Conservation (phyloP, 257 asterid genomes). For the Lycium barbarum region DNA sequence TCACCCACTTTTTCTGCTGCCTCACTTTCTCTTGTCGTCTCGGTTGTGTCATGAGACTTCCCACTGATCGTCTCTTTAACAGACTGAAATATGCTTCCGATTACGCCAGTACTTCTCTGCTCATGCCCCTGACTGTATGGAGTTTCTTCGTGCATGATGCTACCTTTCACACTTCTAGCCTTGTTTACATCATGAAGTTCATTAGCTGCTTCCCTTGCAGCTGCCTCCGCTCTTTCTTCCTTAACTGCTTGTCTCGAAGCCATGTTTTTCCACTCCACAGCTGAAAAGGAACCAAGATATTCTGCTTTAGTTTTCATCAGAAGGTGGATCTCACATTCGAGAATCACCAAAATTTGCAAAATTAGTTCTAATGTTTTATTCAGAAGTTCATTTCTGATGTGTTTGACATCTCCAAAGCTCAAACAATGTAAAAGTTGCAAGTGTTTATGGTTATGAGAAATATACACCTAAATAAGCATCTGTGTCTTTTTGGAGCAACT, state of each 20-base stretch:
- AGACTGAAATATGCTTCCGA: constrained; percentile 42
- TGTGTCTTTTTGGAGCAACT: no score
- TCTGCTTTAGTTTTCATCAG: not conserved
- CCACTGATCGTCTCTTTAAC: constrained; percentile 46
- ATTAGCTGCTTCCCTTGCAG: constrained; percentile 58
- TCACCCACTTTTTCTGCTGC: constrained; percentile 11
- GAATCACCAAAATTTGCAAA: not conserved
- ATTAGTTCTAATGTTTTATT: not conserved
- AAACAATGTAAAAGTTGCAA: not conserved
- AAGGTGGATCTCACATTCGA: not conserved
- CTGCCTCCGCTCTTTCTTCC: constrained; percentile 65
- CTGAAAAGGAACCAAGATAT: not conserved
- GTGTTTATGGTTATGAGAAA: no score
- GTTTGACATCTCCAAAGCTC: not conserved
- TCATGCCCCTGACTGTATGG: constrained; percentile 24
- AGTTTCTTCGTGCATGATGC: not conserved
- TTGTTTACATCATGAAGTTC: constrained; percentile 59
- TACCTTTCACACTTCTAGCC: constrained; percentile 36
- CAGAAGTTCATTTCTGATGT: not conserved
- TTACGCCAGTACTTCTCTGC: constrained; percentile 36
- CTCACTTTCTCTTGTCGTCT: not conserved
- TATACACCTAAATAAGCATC: no score
- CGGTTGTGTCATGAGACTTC: constrained; percentile 47
- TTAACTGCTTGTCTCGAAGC: constrained; percentile 50
- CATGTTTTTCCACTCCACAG: constrained; percentile 39